These are phyloP conservation scores for Salix koriyanagi DNA, from an alignment of 345 rosid genomes.

Conservation along the genomic window DNA sequence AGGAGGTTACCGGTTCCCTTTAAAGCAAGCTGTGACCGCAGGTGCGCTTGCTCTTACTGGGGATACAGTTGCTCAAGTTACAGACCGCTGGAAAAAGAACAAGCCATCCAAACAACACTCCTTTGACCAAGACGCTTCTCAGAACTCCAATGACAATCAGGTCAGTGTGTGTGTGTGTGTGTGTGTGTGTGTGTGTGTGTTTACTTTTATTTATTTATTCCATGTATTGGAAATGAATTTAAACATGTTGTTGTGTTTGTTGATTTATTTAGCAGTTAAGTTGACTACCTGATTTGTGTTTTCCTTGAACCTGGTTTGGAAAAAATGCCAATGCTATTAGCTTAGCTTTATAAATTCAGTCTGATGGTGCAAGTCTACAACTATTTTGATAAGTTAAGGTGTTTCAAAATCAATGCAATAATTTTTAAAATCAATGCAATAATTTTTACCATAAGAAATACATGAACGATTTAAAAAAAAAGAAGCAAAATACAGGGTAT, in stretches of 20 bases:
- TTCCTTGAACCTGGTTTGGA: too few relatives aligned
- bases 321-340: too few relatives aligned
- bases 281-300: not conserved
- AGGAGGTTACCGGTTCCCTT: constrained; percentile 56
- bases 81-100: constrained; percentile 41
- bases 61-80: constrained; percentile 73
- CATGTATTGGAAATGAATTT: not conserved
- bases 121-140: constrained; percentile 17
- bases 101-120: constrained; percentile 19
- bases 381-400: too few relatives aligned
- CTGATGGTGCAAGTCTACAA: not conserved
- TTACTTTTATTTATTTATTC: too few relatives aligned
- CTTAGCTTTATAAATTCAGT: too few relatives aligned
- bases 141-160: constrained; percentile 5
- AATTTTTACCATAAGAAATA: too few relatives aligned
- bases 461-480: too few relatives aligned
- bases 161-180: not conserved
- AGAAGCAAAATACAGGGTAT: too few relatives aligned
- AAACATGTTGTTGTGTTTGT: not conserved
- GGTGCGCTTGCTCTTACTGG: constrained; percentile 74
- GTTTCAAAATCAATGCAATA: too few relatives aligned
- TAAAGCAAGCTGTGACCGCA: constrained; percentile 80
- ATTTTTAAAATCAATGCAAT: too few relatives aligned
- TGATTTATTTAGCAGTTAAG: not conserved
- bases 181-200: too few relatives aligned